Evolutionary conservation across 129 eudicot species (phyloP), one percentile per base, ranked within the genome.

Genomic region (Lonicera japonica): DNA sequence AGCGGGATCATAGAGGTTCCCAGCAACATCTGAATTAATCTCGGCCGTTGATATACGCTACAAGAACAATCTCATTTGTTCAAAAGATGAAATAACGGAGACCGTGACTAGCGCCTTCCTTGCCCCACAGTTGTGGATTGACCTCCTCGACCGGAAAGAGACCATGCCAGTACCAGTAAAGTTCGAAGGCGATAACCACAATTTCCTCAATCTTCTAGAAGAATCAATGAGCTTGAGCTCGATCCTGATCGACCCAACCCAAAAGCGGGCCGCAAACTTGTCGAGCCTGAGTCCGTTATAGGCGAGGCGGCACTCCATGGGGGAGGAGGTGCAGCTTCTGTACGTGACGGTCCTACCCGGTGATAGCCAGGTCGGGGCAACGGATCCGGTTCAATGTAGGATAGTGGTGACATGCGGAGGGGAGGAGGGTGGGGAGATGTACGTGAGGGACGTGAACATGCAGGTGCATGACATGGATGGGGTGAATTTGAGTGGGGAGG

Each of bases 1-100:
- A 38, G 3, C 1, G 15, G 0, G 11, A 24, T 23, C 53, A 20
- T 11, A 13, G 17, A n/a, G 7, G 12, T 21, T 14, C 19, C 1
- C 25, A 9, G 19, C 36, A 5, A 24, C 43, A 16, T 8, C 71
- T 6, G 23, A 69, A 14, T 21, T 80, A n/a, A 67, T 80, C 53
- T 80, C 81, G 16, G 76, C 73, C 45, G 76, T 80, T 5, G 81
- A 80, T 19, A 36, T 80, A 45, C 69, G 50, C 8, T 75, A 71
- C 73, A 19, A 53, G 8, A 57, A 66, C 47, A 61, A 68, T 0
- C 11, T 63, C 4, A 24, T 75, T 8, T 72, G 21, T 61, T 75
- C 81, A 25, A 55, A 17, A 2, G 70, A 68, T 11, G 23, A 53
- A 6, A 61, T 67, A 57, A 75, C 78, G 0, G 59, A 80, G 25